Conservation (phyloP, 108 stramenopile genomes). For the Epipyxis sp. region DNA sequence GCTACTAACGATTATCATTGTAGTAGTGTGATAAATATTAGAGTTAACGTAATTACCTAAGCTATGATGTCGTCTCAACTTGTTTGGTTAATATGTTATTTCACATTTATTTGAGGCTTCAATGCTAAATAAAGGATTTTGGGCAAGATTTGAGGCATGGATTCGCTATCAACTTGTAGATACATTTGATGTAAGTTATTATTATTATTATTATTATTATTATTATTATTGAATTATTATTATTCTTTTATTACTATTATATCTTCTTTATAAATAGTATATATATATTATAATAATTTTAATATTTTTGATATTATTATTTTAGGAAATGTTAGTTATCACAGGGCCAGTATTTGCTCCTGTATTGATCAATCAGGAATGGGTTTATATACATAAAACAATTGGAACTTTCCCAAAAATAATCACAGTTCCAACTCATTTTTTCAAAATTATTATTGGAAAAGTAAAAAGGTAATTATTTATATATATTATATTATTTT, state of each 20-base stretch:
- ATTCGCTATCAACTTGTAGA: constrained; percentile 5
- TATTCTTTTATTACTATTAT: too few relatives aligned
- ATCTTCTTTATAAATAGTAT: too few relatives aligned
- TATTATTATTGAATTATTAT: neutral
- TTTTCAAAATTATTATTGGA: constrained; percentile 17
- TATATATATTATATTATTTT: too few relatives aligned
- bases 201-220: too few relatives aligned
- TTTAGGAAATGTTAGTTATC: constrained; percentile 22
- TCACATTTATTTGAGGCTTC: neutral
- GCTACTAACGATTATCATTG: too few relatives aligned
- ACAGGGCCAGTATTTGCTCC: constrained; percentile 30
- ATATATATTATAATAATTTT: too few relatives aligned
- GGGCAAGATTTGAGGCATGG: constrained; percentile 25
- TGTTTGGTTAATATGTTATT: too few relatives aligned
- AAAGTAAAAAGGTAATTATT: too few relatives aligned
- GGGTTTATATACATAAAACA: constrained; percentile 11
- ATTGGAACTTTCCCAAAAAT: constrained; percentile 2
- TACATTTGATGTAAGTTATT: neutral
- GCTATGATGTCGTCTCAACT: too few relatives aligned
- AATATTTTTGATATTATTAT: too few relatives aligned
- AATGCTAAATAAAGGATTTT: constrained; percentile 18
- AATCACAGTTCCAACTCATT: constrained; percentile 20
- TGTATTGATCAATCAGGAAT: neutral
- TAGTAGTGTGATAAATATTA: too few relatives aligned
- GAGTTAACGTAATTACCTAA: too few relatives aligned